Base-by-base conservation (phyloP, 331 rosid species). In the Pyrus hybrid region DNA sequence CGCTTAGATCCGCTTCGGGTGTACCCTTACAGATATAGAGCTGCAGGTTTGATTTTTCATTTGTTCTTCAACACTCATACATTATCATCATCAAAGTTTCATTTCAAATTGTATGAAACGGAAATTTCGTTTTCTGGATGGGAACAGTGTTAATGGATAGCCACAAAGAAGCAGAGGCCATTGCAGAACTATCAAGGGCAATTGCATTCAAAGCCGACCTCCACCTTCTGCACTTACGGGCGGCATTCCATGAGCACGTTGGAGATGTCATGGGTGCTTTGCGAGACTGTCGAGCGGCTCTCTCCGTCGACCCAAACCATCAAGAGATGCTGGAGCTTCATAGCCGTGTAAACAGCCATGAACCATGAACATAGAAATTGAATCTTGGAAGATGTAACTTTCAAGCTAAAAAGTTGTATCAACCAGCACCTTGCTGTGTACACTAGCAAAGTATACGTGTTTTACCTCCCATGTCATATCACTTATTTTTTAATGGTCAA, bases 241-340 rank as follows among this genome's bases (percentile, higher is more conserved):
- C 98, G 10, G 97, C 96, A 30, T 93, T 93, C 86, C 98, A 88
- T 69, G 97, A 91, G 79, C 98, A 91, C 81, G 80, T 79, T 30
- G 93, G 89, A 25, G 92, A 93, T 41, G 93, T 87, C 14, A 64
- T 82, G 76, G 96, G 92, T 77, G 98, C 98, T 45, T 78, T 88
- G 22, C 86, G 97, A 67, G 98, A 93, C 77, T 93, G 98, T 78
- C 92, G 98, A 71, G 97, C 97, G 6, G 98, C 98, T 5, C 97
- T 93, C 66, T 93, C 97, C 0, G 93, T 93, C 29, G 97, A 93
- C 37, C 98, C 98, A 0, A 91, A 88, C 79, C 93, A 91, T 82
- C 98, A 85, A 89, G 98, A 91, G 83, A 93, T 93, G 97, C 80
- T 88, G 85, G 97, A 93, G 80, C 96, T 93, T 77, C 97, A 88